phyloP scores from a whole-genome alignment of 495 filamentous ascomycete species.

The Aspergillus avenaceus region DNA sequence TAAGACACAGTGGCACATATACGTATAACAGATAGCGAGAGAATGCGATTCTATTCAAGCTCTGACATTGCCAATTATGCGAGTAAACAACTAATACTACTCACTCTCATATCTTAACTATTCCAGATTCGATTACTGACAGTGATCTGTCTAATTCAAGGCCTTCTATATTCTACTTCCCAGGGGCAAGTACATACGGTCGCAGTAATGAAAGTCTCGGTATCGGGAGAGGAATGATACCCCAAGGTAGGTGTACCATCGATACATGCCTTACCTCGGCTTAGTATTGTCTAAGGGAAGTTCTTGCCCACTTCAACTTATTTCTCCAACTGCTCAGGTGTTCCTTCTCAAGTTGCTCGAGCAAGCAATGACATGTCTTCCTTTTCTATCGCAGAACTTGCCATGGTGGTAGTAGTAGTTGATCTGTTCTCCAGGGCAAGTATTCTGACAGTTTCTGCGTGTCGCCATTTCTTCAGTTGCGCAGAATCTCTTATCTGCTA shows the following conservation, averaged over 20 bases:
- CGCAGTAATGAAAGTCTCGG: neutral
- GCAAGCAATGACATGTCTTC: neutral
- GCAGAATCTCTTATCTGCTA: neutral
- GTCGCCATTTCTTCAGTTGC: conserved; percentile 6
- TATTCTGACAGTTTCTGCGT: conserved; percentile 3
- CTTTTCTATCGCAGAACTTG: conserved; percentile 1
- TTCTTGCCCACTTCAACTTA: neutral
- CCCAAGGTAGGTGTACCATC: no score
- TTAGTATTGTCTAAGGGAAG: neutral
- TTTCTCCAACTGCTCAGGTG: neutral
- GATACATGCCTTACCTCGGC: neutral
- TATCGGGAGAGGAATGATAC: neutral
- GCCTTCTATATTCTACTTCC: no score
- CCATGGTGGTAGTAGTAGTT: conserved; percentile 4
- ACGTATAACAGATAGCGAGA: no score
- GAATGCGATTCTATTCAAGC: no score
- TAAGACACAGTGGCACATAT: conserved; percentile 43
- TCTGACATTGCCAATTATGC: no score
- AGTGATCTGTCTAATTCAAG: no score
- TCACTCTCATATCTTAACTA: no score
- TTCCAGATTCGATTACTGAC: no score
- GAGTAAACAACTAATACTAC: no score
- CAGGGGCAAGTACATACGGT: neutral
- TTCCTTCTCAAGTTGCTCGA: conserved; percentile 13
- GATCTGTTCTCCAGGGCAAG: conserved; percentile 8